Percentiles rank a stretch among this genome's conserved stretches.
These are phyloP conservation scores for Dendrobium catenatum DNA, from an alignment of 106 monocot genomes.

Conservation along the genomic window DNA sequence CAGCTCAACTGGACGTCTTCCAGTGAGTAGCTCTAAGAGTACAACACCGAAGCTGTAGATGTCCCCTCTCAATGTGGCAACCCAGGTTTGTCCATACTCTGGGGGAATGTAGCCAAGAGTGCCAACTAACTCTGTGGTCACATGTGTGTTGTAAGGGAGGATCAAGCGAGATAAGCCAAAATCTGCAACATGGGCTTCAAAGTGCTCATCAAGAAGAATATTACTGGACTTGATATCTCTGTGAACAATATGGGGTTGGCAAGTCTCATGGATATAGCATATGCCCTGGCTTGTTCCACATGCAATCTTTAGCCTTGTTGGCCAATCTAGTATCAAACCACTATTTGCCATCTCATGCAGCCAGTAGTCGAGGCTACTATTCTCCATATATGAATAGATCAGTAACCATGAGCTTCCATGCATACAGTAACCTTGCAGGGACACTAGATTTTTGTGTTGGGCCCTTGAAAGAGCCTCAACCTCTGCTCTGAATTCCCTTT, in stretches of 20 bases:
- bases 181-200: conserved; percentile 78
- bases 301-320: conserved; percentile 7
- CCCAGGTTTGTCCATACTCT: conserved; percentile 79
- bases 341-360: conserved; percentile 8
- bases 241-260: conserved; percentile 88
- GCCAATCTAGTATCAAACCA: background rate
- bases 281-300: conserved; percentile 53
- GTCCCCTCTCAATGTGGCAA: conserved; percentile 71
- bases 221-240: conserved; percentile 97
- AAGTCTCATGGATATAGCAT: conserved; percentile 79
- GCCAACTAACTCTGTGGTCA: conserved; percentile 82
- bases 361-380: conserved; percentile 10
- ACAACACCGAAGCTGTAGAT: conserved; percentile 96
- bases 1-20: conserved; percentile 65
- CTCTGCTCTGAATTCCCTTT: conserved; percentile 17
- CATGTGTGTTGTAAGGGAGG: conserved; percentile 79
- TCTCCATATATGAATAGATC: conserved; percentile 17
- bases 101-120: conserved; percentile 91
- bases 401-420: conserved; percentile 4
- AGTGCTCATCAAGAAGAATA: conserved; percentile 64
- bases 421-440: conserved; percentile 9
- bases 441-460: conserved; percentile 15
- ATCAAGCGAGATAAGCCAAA: conserved; percentile 87
- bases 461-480: conserved; percentile 15
- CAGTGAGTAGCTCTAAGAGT: conserved; percentile 73